phyloP scores from a whole-genome alignment of 1,139 yeast genomes.

The Blastobotrys persicus region DNA sequence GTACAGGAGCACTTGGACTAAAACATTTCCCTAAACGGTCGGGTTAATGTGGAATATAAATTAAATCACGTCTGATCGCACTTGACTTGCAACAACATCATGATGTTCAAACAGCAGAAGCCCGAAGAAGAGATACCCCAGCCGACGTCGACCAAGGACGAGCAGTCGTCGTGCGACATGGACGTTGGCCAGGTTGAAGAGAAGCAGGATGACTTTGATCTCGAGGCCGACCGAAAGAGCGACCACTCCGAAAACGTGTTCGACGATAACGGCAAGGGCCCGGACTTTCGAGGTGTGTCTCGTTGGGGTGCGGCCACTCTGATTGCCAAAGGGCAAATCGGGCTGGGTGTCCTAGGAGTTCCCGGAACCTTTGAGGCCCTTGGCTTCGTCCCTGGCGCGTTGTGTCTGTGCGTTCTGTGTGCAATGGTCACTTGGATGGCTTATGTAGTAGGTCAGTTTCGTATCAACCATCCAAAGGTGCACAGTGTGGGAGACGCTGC shows the following conservation, averaged over 20 bases:
- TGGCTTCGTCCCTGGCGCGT: constrained; percentile 16
- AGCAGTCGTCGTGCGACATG: neutral
- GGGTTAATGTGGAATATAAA: too few relatives aligned
- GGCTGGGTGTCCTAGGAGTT: constrained; percentile 17
- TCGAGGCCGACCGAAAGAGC: neutral
- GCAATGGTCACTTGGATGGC: constrained; percentile 16
- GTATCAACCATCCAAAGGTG: constrained; percentile 14
- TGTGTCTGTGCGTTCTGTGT: constrained; percentile 12
- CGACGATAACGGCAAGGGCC: constrained; percentile 11
- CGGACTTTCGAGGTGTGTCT: constrained; percentile 17
- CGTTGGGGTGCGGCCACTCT: constrained; percentile 15
- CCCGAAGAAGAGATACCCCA: neutral
- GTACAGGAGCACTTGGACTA: too few relatives aligned
- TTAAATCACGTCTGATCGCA: too few relatives aligned
- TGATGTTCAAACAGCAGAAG: neutral
- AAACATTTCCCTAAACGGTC: too few relatives aligned
- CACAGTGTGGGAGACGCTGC: constrained; percentile 16
- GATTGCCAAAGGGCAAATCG: constrained; percentile 17
- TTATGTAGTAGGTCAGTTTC: constrained; percentile 14
- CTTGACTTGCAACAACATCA: neutral
- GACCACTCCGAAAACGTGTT: constrained; percentile 10
- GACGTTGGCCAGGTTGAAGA: neutral
- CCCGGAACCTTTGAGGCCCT: constrained; percentile 15
- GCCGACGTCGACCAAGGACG: neutral
- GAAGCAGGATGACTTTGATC: neutral